phyloP scores from a whole-genome alignment of 441 rosid genomes.

The Erodium texanum region DNA sequence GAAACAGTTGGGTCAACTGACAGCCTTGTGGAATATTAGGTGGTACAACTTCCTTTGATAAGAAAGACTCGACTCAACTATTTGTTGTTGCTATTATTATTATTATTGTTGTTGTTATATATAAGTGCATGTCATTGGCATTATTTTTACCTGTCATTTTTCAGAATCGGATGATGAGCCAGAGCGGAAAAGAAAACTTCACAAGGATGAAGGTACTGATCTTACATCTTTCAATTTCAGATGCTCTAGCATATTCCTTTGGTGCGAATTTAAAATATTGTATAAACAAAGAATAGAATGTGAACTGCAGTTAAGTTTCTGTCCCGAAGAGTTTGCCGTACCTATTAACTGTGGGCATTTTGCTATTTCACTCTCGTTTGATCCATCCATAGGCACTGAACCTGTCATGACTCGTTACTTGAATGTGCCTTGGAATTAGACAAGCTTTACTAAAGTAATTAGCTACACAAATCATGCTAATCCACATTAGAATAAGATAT shows the following conservation, averaged over 20 bases:
- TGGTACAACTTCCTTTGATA: not conserved
- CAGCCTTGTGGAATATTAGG: not conserved
- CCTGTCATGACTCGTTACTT: not conserved
- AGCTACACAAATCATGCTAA: not conserved
- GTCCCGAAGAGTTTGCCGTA: no score
- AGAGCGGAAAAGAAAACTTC: not conserved
- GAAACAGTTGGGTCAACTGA: not conserved
- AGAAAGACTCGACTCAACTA: not conserved
- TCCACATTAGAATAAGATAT: not conserved
- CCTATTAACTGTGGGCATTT: not conserved
- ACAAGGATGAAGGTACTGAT: not conserved
- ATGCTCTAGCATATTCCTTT: not conserved
- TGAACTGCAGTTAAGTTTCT: no score
- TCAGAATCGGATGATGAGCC: not conserved
- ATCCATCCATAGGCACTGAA: not conserved
- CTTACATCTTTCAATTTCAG: not conserved
- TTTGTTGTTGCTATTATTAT: not conserved
- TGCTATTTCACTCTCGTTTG: not conserved
- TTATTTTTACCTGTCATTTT: not conserved
- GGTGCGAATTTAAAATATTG: not conserved
- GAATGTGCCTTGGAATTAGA: no score
- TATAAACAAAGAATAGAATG: no score
- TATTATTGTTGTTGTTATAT: not conserved
- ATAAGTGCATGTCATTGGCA: not conserved
- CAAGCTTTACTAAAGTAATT: no score